A percentile compares a stretch with the other conserved stretches of the same genome.
Conservation (phyloP, 2,329 filamentous ascomycete genomes). For the Alternaria ventricosa region DNA sequence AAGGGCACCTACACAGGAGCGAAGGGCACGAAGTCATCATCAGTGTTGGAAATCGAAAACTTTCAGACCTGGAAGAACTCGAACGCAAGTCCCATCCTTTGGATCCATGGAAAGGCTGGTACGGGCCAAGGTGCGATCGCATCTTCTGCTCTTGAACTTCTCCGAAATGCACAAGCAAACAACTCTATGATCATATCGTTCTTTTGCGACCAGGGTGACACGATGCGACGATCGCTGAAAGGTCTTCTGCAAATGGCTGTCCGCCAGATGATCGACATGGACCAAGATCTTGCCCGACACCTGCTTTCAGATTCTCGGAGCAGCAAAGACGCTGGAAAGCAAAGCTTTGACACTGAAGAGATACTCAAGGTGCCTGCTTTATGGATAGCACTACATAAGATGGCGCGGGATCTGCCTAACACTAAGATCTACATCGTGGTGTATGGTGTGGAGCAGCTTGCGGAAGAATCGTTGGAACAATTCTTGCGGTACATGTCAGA, state of each 20-base stretch:
- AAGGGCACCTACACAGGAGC: conserved; percentile 19
- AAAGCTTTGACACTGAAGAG: conserved; percentile 24
- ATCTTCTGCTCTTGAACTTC: conserved; percentile 24
- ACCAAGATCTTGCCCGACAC: conserved; percentile 27
- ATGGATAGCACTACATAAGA: conserved; percentile 27
- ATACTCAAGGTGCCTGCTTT: conserved; percentile 20
- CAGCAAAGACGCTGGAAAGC: conserved; percentile 20
- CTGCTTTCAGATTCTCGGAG: conserved; percentile 28
- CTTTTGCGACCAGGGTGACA: conserved; percentile 32
- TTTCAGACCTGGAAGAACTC: conserved; percentile 22
- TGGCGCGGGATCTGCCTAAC: conserved; percentile 14
- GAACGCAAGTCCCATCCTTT: conserved; percentile 17
- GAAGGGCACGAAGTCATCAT: conserved; percentile 17
- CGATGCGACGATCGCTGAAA: conserved; percentile 20
- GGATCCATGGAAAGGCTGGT: conserved; percentile 32
- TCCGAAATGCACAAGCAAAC: conserved; percentile 7
- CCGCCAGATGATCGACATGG: conserved; percentile 24
- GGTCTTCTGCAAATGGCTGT: conserved; percentile 25
- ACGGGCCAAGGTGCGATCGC: conserved; percentile 28
- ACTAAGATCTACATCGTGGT: conserved; percentile 26
- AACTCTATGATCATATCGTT: conserved; percentile 25
- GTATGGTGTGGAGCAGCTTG: conserved; percentile 27
- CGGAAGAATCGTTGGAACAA: conserved; percentile 23
- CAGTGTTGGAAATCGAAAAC: conserved; percentile 16
- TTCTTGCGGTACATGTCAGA: conserved; percentile 20